phyloP scores from a whole-genome alignment of 345 rosid genomes.

The Syzygium aqueum region DNA sequence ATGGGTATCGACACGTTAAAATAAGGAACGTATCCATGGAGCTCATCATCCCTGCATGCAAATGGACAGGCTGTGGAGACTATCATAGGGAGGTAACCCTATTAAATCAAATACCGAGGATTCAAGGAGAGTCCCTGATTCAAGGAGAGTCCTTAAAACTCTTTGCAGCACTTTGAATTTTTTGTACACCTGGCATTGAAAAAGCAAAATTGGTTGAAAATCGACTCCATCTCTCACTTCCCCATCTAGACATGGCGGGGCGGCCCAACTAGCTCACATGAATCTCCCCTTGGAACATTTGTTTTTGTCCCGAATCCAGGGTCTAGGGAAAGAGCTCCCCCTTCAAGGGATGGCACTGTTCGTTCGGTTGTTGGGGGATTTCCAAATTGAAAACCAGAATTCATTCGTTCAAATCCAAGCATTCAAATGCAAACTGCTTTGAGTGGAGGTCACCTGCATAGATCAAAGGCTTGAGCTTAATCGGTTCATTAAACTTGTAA shows the following conservation, averaged over 20 bases:
- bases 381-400: neutral
- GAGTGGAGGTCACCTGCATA: neutral
- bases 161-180: neutral
- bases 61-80: too few relatives aligned
- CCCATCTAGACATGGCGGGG: neutral
- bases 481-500: neutral
- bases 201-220: neutral
- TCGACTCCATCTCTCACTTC: neutral
- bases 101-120: too few relatives aligned
- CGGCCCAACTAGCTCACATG: neutral
- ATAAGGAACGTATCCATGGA: too few relatives aligned
- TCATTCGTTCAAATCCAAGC: neutral
- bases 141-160: too few relatives aligned
- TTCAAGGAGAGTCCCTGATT: too few relatives aligned
- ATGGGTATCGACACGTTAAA: too few relatives aligned
- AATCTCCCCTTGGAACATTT: too few relatives aligned
- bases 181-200: neutral
- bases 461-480: neutral
- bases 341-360: neutral
- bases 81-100: too few relatives aligned
- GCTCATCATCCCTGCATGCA: too few relatives aligned
- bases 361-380: neutral
- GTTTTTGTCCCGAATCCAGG: neutral
- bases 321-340: neutral
- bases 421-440: neutral